Evolutionary conservation across 805 yeast genomes (phyloP), one percentile per base, ranked within the genome.

Genomic region (Candida sithepensis): DNA sequence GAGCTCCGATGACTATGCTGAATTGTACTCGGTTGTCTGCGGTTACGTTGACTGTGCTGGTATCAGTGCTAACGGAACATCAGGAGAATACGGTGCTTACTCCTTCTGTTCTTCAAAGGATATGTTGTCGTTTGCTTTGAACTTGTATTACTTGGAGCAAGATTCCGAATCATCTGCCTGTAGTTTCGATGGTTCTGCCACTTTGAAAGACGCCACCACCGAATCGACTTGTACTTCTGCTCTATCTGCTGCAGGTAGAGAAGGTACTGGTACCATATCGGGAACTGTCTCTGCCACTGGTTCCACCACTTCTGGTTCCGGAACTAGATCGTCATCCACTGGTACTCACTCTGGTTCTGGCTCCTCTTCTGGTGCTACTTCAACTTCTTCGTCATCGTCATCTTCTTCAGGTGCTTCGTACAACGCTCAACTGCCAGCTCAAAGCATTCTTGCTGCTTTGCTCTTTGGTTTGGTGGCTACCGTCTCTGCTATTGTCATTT

Each of bases 31-130:
- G 33, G 67, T 66, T 48, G 74, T 85, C 39, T 86, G 95, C 70
- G 77, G 75, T 54, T 53, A 69, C 28, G 58, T 61, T 43, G 66
- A 78, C 51, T 86, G 95, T 70, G 66, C 67, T 37, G 88, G 81
- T 58, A 83, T 86, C 54, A 63, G 66, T 43, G 77, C 74, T 38
- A 75, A 85, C 64, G 91, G 88, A 70, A 67, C 77, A 43, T 65
- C 72, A 20, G 94, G 92, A 63, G 58, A 61, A 6, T 86, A 86
- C 64, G 94, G 94, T 66, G 74, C 83, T 24, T 80, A 74, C 69
- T 85, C 92, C 16, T 83, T 76, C 82, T 86, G 94, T 67, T 71
- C 79, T 19, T 66, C 78, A 46, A 78, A 82, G 67, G 85, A 82
- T 48, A 73, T 81, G 70, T 73, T 86, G 58, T 76, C 86, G 34